Base-by-base conservation (phyloP, 768 basidiomycete species). In the Udeniomyces megalosporus region DNA sequence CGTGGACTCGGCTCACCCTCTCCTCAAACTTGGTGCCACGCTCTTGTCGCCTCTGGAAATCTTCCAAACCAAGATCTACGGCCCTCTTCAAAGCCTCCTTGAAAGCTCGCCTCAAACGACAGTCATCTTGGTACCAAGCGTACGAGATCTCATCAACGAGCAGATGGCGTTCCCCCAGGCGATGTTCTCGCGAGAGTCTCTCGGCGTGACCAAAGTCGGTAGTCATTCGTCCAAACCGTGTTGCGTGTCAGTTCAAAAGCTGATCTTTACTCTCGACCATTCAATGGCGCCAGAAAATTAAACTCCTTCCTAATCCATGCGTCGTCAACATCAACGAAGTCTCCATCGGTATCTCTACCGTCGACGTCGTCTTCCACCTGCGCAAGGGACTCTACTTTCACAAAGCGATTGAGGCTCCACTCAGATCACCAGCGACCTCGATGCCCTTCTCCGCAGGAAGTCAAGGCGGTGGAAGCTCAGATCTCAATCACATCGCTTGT, bases 361-460 rank as follows among this genome's bases (percentile, higher is more conserved):
- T 88, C 28, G 95, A 99, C 71, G 80, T 84, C 0, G 75, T 97
- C 24, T 93, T 91, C 75, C 90, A 95, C 70, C 77, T 97, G 1
- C 81, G 83, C 55, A 87, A 84, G 68, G 86, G 93, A 67, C 87
- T 93, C 71, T 81, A 82, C 62, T 75, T 84, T 66, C 84, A 81
- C 70, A 78, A 80, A 29, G 83, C 82, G 1, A 77, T 80, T 58
- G 86, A 85, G 61, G 75, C 74, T 3, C 38, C 38, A 8, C 38
- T 42, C 17, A 17, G 38, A 42, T n/a, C n/a, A n/a, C n/a, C 22
- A n/a, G n/a, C n/a, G n/a, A n/a, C n/a, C n/a, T n/a, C n/a, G n/a
- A n/a, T n/a, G n/a, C n/a, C n/a, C n/a, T n/a, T n/a, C n/a, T n/a
- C n/a, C n/a, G n/a, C n/a, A n/a, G n/a, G 11, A 35, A 60, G 68